Base-by-base conservation (phyloP, 2,329 filamentous ascomycete genomes). In the Fusarium lateritium region DNA sequence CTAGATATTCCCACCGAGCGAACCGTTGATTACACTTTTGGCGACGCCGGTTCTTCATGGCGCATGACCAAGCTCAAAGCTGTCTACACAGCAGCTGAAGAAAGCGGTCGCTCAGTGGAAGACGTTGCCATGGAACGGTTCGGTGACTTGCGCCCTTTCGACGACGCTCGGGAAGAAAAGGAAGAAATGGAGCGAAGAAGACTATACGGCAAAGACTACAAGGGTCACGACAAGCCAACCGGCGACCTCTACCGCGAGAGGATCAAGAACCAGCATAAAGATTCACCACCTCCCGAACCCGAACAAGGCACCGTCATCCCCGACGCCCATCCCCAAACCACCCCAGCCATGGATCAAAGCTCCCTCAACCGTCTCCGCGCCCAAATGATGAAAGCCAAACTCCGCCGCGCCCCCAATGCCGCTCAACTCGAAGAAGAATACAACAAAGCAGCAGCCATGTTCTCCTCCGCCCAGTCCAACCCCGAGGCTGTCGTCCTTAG, bases 361-460 rank as follows among this genome's bases (percentile, higher is more conserved):
- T 84, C 90, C 0, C 84, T 99, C 56, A 99, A 99, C 79, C 90
- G 93, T 64, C 86, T 99, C 50, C 94, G 95, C 69, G 96, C 96
- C 0, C 92, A 96, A 75, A 91, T 98, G 84, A 95, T 99, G 92
- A 98, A 97, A 78, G 96, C 96, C 6, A 97, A 97, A 76, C 83
- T 99, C 46, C 91, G 90, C 64, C 91, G 91, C 17, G 89, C 92
- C 0, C 87, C 93, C 0, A 90, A 97, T 70, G 91, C 89, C 2
- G 88, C 88, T 3, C 86, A 91, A 69, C 86, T 99, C 3, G 94
- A 99, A 77, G 87, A 88, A 21, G 91, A 96, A 71, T 99, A 97
- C 82, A 93, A 94, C 72, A 85, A 86, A 34, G 94, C 94, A 1
- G 85, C 92, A 17, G 88, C 91, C 4, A 84, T 85, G 14, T 90